These are phyloP conservation scores for Gossypium thurberi DNA, from an alignment of 345 rosid species.

Conservation along the genomic window DNA sequence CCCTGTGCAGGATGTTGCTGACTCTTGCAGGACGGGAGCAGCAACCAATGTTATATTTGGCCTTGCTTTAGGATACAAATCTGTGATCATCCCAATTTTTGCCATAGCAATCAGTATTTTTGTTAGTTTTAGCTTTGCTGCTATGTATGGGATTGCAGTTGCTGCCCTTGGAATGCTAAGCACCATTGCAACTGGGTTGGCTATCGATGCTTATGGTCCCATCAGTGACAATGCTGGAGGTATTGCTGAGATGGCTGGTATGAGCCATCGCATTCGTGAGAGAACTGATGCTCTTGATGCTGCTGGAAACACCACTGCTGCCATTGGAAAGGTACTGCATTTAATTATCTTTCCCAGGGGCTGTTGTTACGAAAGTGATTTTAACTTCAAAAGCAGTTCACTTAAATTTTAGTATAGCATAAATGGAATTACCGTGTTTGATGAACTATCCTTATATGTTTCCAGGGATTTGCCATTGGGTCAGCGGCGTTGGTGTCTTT, in stretches of 20 bases:
- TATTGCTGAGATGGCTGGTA: conserved; percentile 86
- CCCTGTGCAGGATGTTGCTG: conserved; percentile 97
- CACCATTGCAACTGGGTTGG: conserved; percentile 75
- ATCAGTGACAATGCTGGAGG: conserved; percentile 86
- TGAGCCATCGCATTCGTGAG: conserved; percentile 76
- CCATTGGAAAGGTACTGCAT: conserved; percentile 58
- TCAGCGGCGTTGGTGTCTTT: conserved; percentile 78
- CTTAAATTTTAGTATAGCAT: neutral
- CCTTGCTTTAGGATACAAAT: conserved; percentile 83
- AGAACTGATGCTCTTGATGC: conserved; percentile 86
- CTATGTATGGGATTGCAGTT: conserved; percentile 82
- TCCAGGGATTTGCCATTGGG: conserved; percentile 66
- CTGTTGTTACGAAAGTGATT: neutral
- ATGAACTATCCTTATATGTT: neutral
- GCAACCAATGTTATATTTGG: conserved; percentile 85
- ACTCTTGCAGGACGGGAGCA: conserved; percentile 90
- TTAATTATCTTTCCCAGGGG: neutral
- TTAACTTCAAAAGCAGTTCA: too few relatives aligned
- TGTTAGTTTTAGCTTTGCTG: conserved; percentile 75
- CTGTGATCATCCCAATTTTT: conserved; percentile 75
- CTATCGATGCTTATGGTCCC: conserved; percentile 80
- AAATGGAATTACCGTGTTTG: neutral
- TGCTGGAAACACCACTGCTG: conserved; percentile 83
- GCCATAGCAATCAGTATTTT: conserved; percentile 65
- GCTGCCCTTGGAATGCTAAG: conserved; percentile 85